Conservation (phyloP, 2,329 filamentous ascomycete genomes). For the Coleophoma cylindrospora region DNA sequence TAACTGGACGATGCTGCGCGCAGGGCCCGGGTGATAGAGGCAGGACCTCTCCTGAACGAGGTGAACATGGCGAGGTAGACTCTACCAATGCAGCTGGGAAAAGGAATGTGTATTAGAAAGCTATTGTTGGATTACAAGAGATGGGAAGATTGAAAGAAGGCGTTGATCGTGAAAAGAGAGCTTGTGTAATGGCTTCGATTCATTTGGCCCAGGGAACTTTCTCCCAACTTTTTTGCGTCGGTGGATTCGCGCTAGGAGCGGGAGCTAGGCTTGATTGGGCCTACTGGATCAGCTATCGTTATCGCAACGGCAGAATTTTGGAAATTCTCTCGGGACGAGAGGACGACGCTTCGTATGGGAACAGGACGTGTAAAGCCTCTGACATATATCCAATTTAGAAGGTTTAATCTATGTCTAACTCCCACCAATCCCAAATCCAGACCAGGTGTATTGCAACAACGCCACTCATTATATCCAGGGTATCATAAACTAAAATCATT, state of each 20-base stretch:
- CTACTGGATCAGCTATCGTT: background rate
- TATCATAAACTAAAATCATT: conserved; percentile 3
- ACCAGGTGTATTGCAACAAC: background rate
- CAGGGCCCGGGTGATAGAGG: conserved; percentile 24
- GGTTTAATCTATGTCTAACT: background rate
- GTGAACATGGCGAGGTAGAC: conserved; percentile 21
- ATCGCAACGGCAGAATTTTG: too few relatives aligned
- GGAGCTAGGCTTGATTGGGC: background rate
- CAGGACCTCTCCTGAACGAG: conserved; percentile 25
- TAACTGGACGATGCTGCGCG: conserved; percentile 15
- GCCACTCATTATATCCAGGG: conserved; percentile 4
- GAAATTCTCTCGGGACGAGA: too few relatives aligned
- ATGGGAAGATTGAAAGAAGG: background rate
- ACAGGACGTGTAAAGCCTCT: too few relatives aligned
- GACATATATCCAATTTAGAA: too few relatives aligned
- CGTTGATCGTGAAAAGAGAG: background rate
- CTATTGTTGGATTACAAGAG: conserved; percentile 3
- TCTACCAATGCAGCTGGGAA: background rate
- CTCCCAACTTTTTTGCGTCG: background rate
- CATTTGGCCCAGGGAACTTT: background rate
- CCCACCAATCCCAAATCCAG: background rate
- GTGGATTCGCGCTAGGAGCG: background rate
- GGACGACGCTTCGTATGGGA: too few relatives aligned
- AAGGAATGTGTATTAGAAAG: conserved; percentile 5
- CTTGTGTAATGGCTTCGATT: background rate